Evolutionary conservation across 345 rosid species (phyloP).

Genomic region (Pugionium dolabratum): DNA sequence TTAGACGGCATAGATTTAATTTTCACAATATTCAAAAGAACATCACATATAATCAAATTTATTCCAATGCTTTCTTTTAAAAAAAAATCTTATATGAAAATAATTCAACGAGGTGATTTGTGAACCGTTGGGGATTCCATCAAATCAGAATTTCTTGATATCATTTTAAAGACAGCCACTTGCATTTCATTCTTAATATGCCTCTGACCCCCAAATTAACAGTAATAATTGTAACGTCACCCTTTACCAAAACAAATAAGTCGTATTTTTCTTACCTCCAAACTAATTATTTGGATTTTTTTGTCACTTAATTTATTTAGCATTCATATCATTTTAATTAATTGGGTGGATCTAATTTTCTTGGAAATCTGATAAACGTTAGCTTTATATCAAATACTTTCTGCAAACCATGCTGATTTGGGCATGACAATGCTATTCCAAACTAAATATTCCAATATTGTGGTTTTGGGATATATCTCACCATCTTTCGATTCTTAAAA

Average conservation of each 20-base stretch:
- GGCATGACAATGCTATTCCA: conserved; percentile 31
- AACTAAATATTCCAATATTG: conserved; percentile 27
- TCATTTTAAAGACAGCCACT: conserved; percentile 35
- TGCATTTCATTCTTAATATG: conserved; percentile 7
- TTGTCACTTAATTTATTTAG: too few relatives aligned
- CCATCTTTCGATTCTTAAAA: conserved; percentile 25
- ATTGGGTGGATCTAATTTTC: not conserved
- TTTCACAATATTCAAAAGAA: conserved; percentile 20
- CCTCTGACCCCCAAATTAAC: too few relatives aligned
- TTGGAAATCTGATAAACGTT: conserved; percentile 18
- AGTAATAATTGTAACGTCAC: too few relatives aligned
- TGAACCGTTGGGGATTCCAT: conserved; percentile 39
- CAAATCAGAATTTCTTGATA: conserved; percentile 37
- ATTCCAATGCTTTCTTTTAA: conserved; percentile 23
- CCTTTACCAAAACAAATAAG: too few relatives aligned
- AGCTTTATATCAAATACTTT: conserved; percentile 10
- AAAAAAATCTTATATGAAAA: not conserved
- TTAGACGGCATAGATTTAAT: conserved; percentile 29
- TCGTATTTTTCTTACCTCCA: too few relatives aligned
- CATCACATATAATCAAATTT: conserved; percentile 27
- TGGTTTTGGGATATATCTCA: conserved; percentile 15
- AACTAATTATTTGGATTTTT: too few relatives aligned
- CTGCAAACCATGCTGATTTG: conserved; percentile 24
- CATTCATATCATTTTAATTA: not conserved
- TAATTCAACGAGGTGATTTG: conserved; percentile 15